Conservation (phyloP, 2,329 filamentous ascomycete species). For the Berkeleyomyces rouxiae region DNA sequence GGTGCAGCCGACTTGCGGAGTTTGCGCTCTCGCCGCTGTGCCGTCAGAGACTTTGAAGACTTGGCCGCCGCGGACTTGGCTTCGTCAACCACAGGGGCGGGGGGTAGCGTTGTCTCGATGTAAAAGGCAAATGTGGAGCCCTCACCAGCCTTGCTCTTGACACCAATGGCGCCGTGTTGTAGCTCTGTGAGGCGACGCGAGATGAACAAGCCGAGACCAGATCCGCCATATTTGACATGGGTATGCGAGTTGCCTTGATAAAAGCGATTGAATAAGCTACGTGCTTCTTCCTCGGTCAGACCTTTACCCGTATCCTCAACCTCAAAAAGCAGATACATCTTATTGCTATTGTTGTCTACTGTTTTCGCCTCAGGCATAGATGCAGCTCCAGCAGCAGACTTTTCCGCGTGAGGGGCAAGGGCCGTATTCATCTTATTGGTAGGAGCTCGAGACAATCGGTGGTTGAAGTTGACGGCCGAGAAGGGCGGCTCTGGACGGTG, state of each 20-base stretch:
- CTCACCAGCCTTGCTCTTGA: slow-evolving; percentile 49
- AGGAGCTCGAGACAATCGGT: slow-evolving; percentile 20
- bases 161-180: slow-evolving; percentile 65
- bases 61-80: slow-evolving; percentile 13
- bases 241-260: slow-evolving; percentile 61
- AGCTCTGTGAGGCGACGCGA: slow-evolving; percentile 63
- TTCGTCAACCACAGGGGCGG: slow-evolving; percentile 24
- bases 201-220: slow-evolving; percentile 64
- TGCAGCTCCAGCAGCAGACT: neutral
- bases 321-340: slow-evolving; percentile 51
- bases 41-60: neutral
- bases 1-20: neutral
- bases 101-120: slow-evolving; percentile 39
- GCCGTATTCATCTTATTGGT: neutral
- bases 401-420: neutral
- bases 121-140: slow-evolving; percentile 65
- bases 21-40: neutral
- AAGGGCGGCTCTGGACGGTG: slow-evolving; percentile 24
- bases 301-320: slow-evolving; percentile 66
- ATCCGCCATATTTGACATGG: slow-evolving; percentile 64
- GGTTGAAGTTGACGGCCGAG: slow-evolving; percentile 42
- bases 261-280: slow-evolving; percentile 61
- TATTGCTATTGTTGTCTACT: neutral
- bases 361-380: neutral
- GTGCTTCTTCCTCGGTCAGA: slow-evolving; percentile 53